A percentile compares a stretch with the other conserved stretches of the same genome.
These are phyloP conservation scores for Colletotrichum scovillei DNA, from an alignment of 2,329 filamentous ascomycete genomes.

Conservation along the genomic window DNA sequence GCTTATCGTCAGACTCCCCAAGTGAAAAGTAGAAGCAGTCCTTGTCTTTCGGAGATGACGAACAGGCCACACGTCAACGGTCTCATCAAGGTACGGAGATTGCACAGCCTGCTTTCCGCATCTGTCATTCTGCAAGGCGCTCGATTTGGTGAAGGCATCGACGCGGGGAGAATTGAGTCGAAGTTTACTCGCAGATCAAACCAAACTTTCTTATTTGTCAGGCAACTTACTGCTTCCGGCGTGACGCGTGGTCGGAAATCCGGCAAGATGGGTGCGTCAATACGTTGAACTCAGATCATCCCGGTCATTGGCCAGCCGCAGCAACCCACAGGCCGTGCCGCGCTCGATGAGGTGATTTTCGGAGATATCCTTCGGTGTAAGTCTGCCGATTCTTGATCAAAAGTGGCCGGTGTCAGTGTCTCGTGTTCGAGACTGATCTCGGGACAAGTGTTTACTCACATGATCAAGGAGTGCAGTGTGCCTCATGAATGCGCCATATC, in stretches of 20 bases:
- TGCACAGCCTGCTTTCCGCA: neutral
- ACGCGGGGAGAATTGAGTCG: neutral
- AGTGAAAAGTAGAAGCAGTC: neutral
- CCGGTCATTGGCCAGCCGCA: neutral
- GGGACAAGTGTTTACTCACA: neutral
- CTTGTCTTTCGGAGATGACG: neutral
- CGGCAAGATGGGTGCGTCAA: neutral
- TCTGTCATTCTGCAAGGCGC: neutral
- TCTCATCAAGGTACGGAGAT: neutral
- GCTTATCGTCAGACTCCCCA: neutral
- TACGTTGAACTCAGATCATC: neutral
- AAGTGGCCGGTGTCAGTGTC: neutral
- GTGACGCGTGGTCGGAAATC: conserved; percentile 4
- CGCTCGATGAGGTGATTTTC: neutral
- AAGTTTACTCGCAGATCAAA: neutral
- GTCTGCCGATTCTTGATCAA: neutral
- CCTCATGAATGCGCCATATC: neutral
- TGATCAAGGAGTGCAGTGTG: neutral
- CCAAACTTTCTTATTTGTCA: conserved; percentile 3
- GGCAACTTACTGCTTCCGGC: neutral
- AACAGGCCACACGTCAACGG: neutral
- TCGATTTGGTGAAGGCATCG: neutral
- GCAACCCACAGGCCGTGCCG: neutral
- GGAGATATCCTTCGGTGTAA: neutral
- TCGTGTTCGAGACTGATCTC: neutral